These are phyloP conservation scores for Hippophae rhamnoides DNA, from an alignment of 306 rosid genomes.

Conservation along the genomic window DNA sequence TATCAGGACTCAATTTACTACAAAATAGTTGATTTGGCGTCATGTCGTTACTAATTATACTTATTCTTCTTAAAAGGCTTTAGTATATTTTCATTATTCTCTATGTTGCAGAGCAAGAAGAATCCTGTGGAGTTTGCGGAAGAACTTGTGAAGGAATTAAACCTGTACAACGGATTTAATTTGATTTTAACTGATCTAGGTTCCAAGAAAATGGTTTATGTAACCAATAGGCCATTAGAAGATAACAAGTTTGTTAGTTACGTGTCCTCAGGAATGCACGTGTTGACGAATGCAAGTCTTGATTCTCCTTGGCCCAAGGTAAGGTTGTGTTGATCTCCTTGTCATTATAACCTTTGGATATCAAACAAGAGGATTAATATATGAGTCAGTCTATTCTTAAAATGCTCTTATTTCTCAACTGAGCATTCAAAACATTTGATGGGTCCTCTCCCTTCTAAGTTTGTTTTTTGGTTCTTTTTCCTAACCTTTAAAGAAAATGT, in stretches of 20 bases:
- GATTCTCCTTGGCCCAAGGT: conserved; percentile 91
- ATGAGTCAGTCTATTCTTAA: too few relatives aligned
- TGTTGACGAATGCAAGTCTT: conserved; percentile 60
- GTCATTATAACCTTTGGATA: too few relatives aligned
- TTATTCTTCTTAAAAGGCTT: too few relatives aligned
- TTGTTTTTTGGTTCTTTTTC: too few relatives aligned
- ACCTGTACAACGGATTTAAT: conserved; percentile 67
- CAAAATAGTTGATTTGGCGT: too few relatives aligned
- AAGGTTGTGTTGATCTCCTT: conserved; percentile 1
- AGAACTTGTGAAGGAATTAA: conserved; percentile 44
- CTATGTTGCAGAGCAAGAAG: conserved; percentile 46
- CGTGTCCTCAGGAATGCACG: conserved; percentile 77
- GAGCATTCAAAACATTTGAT: too few relatives aligned
- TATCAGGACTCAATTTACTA: too few relatives aligned
- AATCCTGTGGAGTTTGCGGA: conserved; percentile 52
- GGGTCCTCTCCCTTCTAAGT: too few relatives aligned
- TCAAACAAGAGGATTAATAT: too few relatives aligned
- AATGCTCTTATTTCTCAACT: too few relatives aligned
- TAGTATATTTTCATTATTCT: too few relatives aligned
- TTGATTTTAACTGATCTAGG: conserved; percentile 53
- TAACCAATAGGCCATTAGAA: conserved; percentile 51
- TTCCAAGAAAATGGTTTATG: conserved; percentile 54
- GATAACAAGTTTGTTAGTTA: conserved; percentile 20
- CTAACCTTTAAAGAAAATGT: too few relatives aligned
- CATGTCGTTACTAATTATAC: background rate